phyloP scores from a whole-genome alignment of 2,329 filamentous ascomycete genomes.

The Delphinella strobiligena region DNA sequence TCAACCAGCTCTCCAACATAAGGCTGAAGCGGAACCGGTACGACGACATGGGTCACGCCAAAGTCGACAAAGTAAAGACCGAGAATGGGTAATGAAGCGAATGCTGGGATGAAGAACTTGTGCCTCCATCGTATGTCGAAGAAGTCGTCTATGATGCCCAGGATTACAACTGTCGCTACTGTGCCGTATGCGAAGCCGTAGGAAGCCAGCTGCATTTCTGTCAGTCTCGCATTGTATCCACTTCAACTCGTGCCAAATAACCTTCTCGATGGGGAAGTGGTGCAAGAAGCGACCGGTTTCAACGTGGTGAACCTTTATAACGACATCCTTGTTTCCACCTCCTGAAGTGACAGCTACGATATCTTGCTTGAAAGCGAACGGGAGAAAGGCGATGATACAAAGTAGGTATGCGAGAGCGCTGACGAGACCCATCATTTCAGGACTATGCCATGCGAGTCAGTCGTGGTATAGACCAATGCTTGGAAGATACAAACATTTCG shows the following conservation, averaged over 20 bases:
- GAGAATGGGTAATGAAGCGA: conserved; percentile 84
- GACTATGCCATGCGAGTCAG: conserved; percentile 33
- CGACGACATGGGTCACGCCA: conserved; percentile 87
- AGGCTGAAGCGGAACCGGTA: conserved; percentile 72
- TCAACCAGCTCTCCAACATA: conserved; percentile 80
- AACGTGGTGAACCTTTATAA: conserved; percentile 59
- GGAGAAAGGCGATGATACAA: conserved; percentile 80
- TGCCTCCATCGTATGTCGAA: conserved; percentile 98
- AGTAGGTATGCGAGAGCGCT: conserved; percentile 89
- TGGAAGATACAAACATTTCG: conserved; percentile 50
- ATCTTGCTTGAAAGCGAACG: conserved; percentile 96
- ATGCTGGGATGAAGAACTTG: conserved; percentile 94
- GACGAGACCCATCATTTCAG: conserved; percentile 91
- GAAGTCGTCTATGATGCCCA: conserved; percentile 88
- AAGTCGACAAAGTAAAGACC: conserved; percentile 98
- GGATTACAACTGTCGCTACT: conserved; percentile 77
- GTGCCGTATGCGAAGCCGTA: conserved; percentile 92
- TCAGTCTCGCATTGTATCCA: neutral
- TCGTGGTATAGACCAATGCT: conserved; percentile 2
- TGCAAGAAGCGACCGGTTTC: conserved; percentile 79
- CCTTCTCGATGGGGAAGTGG: conserved; percentile 89
- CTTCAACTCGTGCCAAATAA: conserved; percentile 24
- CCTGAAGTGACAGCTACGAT: conserved; percentile 91
- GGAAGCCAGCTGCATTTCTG: conserved; percentile 59
- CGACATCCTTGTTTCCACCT: conserved; percentile 80